Evolutionary conservation across 441 rosid species (phyloP).

Genomic region (Hura crepitans): DNA sequence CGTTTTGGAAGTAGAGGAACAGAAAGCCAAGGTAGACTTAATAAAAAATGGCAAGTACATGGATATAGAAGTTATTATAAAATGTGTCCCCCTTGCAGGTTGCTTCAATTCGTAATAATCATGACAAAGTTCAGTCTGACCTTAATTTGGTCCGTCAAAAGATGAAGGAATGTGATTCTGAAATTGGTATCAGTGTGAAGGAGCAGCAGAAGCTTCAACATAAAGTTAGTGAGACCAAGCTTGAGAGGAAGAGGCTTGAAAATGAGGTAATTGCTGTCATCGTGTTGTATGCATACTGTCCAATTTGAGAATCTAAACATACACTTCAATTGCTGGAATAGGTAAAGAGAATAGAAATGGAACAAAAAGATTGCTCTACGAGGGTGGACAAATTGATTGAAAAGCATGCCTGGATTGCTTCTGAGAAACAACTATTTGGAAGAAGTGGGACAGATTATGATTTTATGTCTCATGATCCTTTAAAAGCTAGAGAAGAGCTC

Average conservation of each 20-base stretch:
- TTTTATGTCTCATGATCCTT: conserved; percentile 68
- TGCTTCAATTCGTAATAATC: conserved; percentile 45
- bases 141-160: conserved; percentile 63
- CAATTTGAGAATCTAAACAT: conserved; percentile 15
- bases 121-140: conserved; percentile 63
- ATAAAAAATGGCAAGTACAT: conserved; percentile 6
- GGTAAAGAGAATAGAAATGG: conserved; percentile 90
- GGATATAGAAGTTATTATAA: conserved; percentile 20
- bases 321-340: conserved; percentile 25
- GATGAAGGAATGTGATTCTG: conserved; percentile 94
- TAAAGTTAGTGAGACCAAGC: conserved; percentile 65
- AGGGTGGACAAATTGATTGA: conserved; percentile 87
- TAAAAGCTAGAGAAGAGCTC: conserved; percentile 73
- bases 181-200: conserved; percentile 63
- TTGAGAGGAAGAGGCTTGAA: conserved; percentile 90
- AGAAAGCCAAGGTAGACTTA: conserved; percentile 58
- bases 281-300: background rate
- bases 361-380: conserved; percentile 78
- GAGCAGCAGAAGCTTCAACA: conserved; percentile 73
- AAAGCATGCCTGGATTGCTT: conserved; percentile 92
- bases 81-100: conserved; percentile 48
- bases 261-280: conserved; percentile 69
- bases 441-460: conserved; percentile 95
- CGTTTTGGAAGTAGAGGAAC: conserved; percentile 64
- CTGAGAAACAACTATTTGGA: conserved; percentile 94